A percentile compares a stretch with the other conserved stretches of the same genome.
phyloP scores from a whole-genome alignment of 2,329 filamentous ascomycete species.

The Ophiostoma himal-ulmi region DNA sequence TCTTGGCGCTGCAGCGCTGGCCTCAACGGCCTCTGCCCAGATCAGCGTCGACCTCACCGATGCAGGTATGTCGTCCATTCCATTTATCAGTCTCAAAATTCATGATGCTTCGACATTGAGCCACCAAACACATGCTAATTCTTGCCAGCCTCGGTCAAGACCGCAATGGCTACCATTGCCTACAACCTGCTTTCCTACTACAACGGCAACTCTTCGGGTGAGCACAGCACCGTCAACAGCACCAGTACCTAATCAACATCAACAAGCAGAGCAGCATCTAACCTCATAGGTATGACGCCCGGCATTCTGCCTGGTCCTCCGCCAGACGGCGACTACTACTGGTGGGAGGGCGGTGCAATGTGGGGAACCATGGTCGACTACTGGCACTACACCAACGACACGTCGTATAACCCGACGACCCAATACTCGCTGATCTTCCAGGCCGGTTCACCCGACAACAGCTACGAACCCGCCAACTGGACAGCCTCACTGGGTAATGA shows the following conservation, averaged over 20 bases:
- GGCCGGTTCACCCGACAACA: conserved; percentile 40
- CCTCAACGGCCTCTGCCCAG: conserved; percentile 22
- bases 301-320: conserved; percentile 33
- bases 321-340: conserved; percentile 35
- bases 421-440: conserved; percentile 42
- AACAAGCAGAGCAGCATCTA: not conserved
- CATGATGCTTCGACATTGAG: not conserved
- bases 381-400: conserved; percentile 39
- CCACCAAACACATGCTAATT: not conserved
- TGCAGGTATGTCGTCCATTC: conserved; percentile 18
- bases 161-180: conserved; percentile 43
- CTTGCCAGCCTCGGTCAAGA: conserved; percentile 41
- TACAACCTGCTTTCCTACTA: conserved; percentile 49
- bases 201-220: conserved; percentile 40
- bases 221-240: not conserved
- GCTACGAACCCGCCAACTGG: conserved; percentile 45
- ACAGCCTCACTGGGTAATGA: conserved; percentile 48
- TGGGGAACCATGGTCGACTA: conserved; percentile 38
- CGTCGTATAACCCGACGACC: conserved; percentile 45
- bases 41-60: conserved; percentile 24
- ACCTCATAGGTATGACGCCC: conserved; percentile 23
- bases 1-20: conserved; percentile 21
- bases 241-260: not conserved
- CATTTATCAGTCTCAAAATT: no score
- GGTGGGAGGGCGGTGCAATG: conserved; percentile 33